Base-by-base conservation (phyloP, 2,329 filamentous ascomycete species). In the Colletotrichum tropicicola region DNA sequence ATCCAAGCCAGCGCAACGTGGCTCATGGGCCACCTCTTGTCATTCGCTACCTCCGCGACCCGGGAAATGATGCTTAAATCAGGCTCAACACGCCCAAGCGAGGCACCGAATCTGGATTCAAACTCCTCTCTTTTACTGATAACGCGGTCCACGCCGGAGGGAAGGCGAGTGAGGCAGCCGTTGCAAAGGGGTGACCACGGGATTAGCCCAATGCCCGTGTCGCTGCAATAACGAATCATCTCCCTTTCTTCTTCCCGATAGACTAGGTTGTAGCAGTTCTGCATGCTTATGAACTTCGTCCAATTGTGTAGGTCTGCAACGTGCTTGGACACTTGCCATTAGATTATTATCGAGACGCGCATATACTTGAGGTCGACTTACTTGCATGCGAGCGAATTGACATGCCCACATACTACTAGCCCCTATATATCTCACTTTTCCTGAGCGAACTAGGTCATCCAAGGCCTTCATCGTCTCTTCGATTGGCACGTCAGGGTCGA, bases 1-100 rank as follows among this genome's bases (percentile, higher is more conserved):
- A 84, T 82, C 90, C 90, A 92, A 3, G 87, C 88, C 59, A 89
- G 80, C 1, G 87, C 84, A 23, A 92, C 84, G 57, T 89, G 84
- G 43, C 85, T 85, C 85, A 91, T 91, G 68, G 82, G 85, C 71
- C 85, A 82, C 0, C 79, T 83, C 66, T 83, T 82, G 75, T 87
- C 85, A 64, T 80, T 76, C 0, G 88, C 86, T 10, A 90, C 68
- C 72, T 89, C 83, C 73, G 88, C 82, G 2, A 78, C 69, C 9
- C 73, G 49, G 63, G 72, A 58, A 35, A 78, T 68, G 47, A 78
- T 71, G 28, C 19, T 12, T 12, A 27, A 13, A 3, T 48, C 43
- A 21, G 27, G 13, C 7, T 37, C 54, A 8, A 15, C 21, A 4
- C 32, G 32, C 13, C 32, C 32, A 12, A 57, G 30, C 5, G 43